Conservation (phyloP, 2,329 filamentous ascomycete genomes). For the Colletotrichum scovillei region DNA sequence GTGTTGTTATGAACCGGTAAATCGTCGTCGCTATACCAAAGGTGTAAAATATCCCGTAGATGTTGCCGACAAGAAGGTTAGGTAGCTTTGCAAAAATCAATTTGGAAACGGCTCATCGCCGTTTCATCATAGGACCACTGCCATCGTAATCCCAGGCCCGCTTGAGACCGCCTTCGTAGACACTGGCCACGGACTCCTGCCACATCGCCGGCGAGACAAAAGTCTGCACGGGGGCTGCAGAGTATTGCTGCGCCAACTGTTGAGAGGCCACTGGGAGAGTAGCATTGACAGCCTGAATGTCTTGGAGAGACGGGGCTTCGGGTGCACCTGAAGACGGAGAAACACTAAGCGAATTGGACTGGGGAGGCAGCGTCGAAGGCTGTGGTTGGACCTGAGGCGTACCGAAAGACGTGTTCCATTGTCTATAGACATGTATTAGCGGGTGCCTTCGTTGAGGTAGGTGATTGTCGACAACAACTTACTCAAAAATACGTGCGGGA, state of each 20-base stretch:
- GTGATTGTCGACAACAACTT: constrained; percentile 53
- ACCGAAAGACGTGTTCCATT: constrained; percentile 96
- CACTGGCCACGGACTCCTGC: constrained; percentile 77
- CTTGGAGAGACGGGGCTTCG: constrained; percentile 65
- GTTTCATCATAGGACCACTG: constrained; percentile 42
- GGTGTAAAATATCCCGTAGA: background rate
- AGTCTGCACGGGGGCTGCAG: constrained; percentile 62
- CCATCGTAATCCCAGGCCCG: constrained; percentile 69
- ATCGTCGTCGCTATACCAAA: background rate
- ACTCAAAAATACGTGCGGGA: constrained; percentile 90
- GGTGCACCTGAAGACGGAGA: constrained; percentile 64
- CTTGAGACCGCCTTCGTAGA: constrained; percentile 74
- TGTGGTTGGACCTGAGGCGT: constrained; percentile 66
- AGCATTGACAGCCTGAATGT: constrained; percentile 60
- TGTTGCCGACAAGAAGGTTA: background rate
- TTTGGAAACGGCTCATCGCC: constrained; percentile 27
- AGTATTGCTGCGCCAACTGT: constrained; percentile 61
- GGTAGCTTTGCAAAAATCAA: constrained; percentile 3
- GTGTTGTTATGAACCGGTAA: background rate
- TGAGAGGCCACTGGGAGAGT: constrained; percentile 58
- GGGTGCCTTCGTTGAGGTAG: background rate
- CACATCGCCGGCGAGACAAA: constrained; percentile 80
- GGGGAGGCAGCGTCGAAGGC: constrained; percentile 54
- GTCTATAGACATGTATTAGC: constrained; percentile 61
- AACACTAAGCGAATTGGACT: constrained; percentile 64